Conservation (phyloP, 352 stramenopile species). For the Globisporangium paddicum region DNA sequence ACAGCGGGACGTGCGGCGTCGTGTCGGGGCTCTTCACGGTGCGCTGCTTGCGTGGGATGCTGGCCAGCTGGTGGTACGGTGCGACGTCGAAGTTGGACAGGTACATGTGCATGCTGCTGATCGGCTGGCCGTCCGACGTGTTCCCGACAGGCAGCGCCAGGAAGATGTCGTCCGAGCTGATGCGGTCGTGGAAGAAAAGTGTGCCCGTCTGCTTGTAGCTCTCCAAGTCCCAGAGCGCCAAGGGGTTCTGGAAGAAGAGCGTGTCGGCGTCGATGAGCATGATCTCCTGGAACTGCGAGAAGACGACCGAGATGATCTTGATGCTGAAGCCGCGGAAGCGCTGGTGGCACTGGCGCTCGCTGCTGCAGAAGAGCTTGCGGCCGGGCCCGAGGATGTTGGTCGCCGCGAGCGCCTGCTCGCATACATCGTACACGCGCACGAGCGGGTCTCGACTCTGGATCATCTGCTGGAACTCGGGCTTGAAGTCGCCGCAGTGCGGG, state of each 20-base stretch:
- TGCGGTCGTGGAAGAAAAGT: conserved; percentile 51
- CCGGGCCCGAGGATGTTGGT: conserved; percentile 21
- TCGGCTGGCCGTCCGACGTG: conserved; percentile 11
- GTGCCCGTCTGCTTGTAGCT: conserved; percentile 53
- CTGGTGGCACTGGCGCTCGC: conserved; percentile 33
- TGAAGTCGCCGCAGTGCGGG: conserved; percentile 64
- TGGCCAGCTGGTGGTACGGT: conserved; percentile 30
- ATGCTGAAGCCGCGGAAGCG: conserved; percentile 56
- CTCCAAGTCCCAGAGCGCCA: conserved; percentile 41
- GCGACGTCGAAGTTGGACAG: conserved; percentile 49
- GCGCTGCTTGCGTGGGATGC: conserved; percentile 18
- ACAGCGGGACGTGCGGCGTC: conserved; percentile 17
- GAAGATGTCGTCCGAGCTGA: conserved; percentile 35
- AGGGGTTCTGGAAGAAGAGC: conserved; percentile 57
- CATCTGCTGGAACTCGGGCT: conserved; percentile 24
- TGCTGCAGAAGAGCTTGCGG: conserved; percentile 44
- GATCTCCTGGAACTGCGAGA: conserved; percentile 63
- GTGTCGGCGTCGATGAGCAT: conserved; percentile 77
- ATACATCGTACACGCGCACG: conserved; percentile 67
- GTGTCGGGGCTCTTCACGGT: conserved; percentile 13
- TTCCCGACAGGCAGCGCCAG: conserved; percentile 26
- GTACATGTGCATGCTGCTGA: conserved; percentile 41
- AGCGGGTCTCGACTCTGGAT: conserved; percentile 31
- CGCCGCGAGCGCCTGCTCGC: conserved; percentile 28
- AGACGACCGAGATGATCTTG: conserved; percentile 57